Base-by-base conservation (phyloP, 1,139 yeast species). In the Taphrina deformans region DNA sequence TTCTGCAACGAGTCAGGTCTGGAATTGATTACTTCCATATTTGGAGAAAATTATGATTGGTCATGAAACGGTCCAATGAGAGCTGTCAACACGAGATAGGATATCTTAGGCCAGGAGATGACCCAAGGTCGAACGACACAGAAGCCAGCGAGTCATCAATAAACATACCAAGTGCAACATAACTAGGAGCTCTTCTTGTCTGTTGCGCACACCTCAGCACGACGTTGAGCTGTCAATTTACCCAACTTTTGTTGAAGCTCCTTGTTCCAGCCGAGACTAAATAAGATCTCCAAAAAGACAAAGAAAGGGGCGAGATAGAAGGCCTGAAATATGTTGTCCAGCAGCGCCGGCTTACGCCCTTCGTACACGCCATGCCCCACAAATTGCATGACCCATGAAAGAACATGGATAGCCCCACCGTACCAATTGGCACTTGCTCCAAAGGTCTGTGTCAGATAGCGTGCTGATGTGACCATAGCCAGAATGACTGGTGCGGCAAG, bases 271-370 rank as follows among this genome's bases (percentile, higher is more conserved):
- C 97, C 97, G 7, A 86, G 71, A 69, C 79, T 75, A 72, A 89
- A 89, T 10, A 89, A 82, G 3, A 87, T 72, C 74, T 93, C 98
- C 75, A 86, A 89, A 12, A 86, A 78, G 10, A 91, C 96, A 74
- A 93, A 92, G 72, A 84, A 90, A 1, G 98, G 98, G 0, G 98
- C 98, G 70, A 91, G 79, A 0, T 92, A 92, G 38, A 93, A 75
- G 1, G 97, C 96, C 73, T 91, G 97, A 12, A 87, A 77, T 62
- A 90, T 77, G 73, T 87, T 92, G 72, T 91, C 97, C 61, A 89
- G 75, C 66, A 93, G 77, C 0, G 98, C 97, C 0, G 99, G 99
- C 0, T 92, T 89, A 60, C 92, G 80, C 68, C 81, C 81, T 73
- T 93, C 99, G 72, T 85, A 89, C 18, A 83, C 81, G 1, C 88